Percentiles rank a stretch among this genome's conserved stretches.
These are phyloP conservation scores for Boletales sp. DNA, from an alignment of 768 basidiomycete genomes.

Conservation along the genomic window DNA sequence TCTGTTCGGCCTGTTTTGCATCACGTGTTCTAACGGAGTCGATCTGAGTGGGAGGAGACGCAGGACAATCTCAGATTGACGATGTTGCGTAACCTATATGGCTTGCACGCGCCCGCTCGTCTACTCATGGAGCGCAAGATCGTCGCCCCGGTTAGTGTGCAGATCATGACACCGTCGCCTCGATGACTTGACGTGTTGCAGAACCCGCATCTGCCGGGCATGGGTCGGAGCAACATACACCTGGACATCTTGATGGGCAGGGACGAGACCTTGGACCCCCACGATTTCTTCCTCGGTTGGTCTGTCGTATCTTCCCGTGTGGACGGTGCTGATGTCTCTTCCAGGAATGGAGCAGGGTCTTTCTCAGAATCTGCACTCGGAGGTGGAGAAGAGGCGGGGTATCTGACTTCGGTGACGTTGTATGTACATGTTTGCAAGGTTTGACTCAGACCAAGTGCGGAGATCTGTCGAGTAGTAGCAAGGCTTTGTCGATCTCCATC, in stretches of 20 bases:
- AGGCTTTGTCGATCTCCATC: slow-evolving; percentile 5
- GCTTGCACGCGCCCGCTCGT: slow-evolving; percentile 86
- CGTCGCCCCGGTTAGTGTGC: slow-evolving; percentile 55
- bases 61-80: slow-evolving; percentile 86
- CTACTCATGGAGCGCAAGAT: slow-evolving; percentile 92
- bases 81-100: slow-evolving; percentile 78
- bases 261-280: slow-evolving; percentile 76
- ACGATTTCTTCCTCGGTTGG: slow-evolving; percentile 79
- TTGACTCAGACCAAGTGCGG: slow-evolving; percentile 1
- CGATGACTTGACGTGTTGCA: slow-evolving; percentile 25
- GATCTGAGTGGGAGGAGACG: slow-evolving; percentile 83
- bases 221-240: slow-evolving; percentile 73
- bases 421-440: slow-evolving; percentile 23
- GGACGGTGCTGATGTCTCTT: slow-evolving; percentile 2
- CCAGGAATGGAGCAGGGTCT: slow-evolving; percentile 52
- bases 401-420: slow-evolving; percentile 1
- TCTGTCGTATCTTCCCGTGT: slow-evolving; percentile 3
- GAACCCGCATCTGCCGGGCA: slow-evolving; percentile 64
- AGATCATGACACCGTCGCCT: not conserved
- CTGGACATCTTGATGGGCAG: slow-evolving; percentile 92
- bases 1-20: not conserved
- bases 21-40: not conserved
- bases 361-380: slow-evolving; percentile 54
- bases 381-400: slow-evolving; percentile 57
- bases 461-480: not conserved